Evolutionary conservation across 2,329 filamentous ascomycete genomes (phyloP), one percentile per base, ranked within the genome.

Genomic region (Monosporascus sp.): DNA sequence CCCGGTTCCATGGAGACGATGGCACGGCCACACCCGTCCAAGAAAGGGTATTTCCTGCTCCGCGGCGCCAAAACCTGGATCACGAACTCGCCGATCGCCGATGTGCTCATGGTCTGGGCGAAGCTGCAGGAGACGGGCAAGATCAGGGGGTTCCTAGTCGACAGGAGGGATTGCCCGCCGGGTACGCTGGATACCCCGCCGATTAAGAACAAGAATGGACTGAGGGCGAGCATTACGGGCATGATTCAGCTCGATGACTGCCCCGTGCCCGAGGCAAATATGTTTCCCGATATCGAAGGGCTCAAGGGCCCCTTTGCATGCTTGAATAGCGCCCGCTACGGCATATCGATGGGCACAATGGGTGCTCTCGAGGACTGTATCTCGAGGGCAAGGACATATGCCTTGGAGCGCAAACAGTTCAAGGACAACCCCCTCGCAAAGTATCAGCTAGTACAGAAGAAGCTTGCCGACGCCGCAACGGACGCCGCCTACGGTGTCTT

Each of bases 371-470:
- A 99, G 72, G 94, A 99, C 71, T 94, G 89, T 68, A 84, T 99
- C 58, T 76, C 79, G 18, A 83, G 92, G 49, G 84, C 94, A 3
- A 80, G 93, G 57, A 84, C 85, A 14, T 99, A 99, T 68, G 84
- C 92, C n/a, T 75, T 99, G 49, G 92, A 97, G 71, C 81, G 94
- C 58, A 93, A 88, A 74, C 94, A 99, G 71, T 99, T 99, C 82
- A 96, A 95, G 76, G 85, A 85, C 48, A 97, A 97, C 71, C 92
- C 93, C 0, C 79, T 99, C 50, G 94, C 93, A 41, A 95, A 89
- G 70, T 99, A 99, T 68, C 94, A 99, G 75, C 84, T 99, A 15
- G 82, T 99, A 50, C 94, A 99, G 78, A 97, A 97, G 83, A 99
- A 99, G 77, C 78, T 99, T 57, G 88, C 93, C 1, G 94, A 99